A percentile compares a stretch with the other conserved stretches of the same genome.
Conservation (phyloP, 345 rosid genomes). For the Eucalyptus regnans region DNA sequence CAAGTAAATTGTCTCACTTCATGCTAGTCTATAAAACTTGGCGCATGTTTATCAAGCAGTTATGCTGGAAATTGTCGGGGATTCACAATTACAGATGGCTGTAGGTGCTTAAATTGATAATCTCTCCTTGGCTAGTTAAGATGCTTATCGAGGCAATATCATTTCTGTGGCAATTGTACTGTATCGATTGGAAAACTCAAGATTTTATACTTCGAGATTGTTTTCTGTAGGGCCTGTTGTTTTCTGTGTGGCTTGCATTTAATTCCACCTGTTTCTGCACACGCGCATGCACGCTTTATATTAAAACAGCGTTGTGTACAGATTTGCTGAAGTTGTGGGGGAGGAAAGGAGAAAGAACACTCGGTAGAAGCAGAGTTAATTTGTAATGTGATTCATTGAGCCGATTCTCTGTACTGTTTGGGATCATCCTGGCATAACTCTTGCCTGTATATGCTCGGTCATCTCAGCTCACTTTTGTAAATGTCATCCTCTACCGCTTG, state of each 20-base stretch:
- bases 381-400: background rate
- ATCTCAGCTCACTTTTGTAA: background rate
- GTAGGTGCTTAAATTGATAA: background rate
- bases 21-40: background rate
- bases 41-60: background rate
- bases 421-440: background rate
- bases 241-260: too few relatives aligned
- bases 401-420: background rate
- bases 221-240: too few relatives aligned
- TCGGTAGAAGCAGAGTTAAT: too few relatives aligned
- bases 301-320: too few relatives aligned
- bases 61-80: background rate
- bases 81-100: background rate
- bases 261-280: too few relatives aligned
- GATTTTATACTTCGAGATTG: too few relatives aligned
- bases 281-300: too few relatives aligned
- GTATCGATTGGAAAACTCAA: too few relatives aligned
- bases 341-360: too few relatives aligned
- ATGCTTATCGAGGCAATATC: too few relatives aligned
- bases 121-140: background rate
- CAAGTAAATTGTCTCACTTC: background rate
- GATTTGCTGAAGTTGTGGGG: too few relatives aligned
- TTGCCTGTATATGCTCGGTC: background rate
- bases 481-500: background rate
- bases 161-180: too few relatives aligned